Base-by-base conservation (phyloP, 192 early-diverging fungal genomes). In the Podila epigama region DNA sequence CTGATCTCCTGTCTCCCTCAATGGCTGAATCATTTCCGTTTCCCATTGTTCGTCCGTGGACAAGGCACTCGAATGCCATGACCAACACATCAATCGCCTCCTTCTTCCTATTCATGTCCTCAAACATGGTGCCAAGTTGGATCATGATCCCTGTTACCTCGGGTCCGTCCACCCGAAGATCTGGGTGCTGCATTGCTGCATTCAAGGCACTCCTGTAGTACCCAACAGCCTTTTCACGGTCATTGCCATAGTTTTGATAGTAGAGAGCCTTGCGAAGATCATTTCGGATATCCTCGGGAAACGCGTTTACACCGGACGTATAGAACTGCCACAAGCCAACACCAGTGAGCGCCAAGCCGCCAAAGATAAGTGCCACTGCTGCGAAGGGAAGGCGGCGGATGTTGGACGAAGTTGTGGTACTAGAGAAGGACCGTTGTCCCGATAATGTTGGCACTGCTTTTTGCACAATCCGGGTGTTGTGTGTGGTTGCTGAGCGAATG, bases 101-200 rank as follows among this genome's bases (percentile, higher is more conserved):
- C 32, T 68, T 69, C 15, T 52, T 60, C 18, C 69, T 58, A 0
- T 80, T 84, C 55, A 85, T 48, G 9, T 70, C 66, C 44, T 86
- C 82, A 13, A 85, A 75, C 51, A 89, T 48, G 1, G 81, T 68
- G 0, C 83, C 87, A 15, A 84, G 51, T 39, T 85, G 87, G 51
- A 89, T 89, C 84, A 89, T 80, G 39, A 89, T 89, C 6, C 87
- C 87, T 0, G 84, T 87, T 18, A 89, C 80, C 28, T 86, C 81
- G 12, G 78, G 73, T 0, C 84, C 83, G 20, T 85, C 55, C 8
- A 77, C 70, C 27, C 80, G 73, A 39, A 88, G 58, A 48, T 81
- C 78, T 6, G 67, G 60, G 28, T 80, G 68, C 25, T 79, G 60
- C 33, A 83, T 67, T 0, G 81, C 87, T 3, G 82, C 48, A 27